phyloP scores from a whole-genome alignment of 2,329 filamentous ascomycete species.

The Pyricularia sp. region DNA sequence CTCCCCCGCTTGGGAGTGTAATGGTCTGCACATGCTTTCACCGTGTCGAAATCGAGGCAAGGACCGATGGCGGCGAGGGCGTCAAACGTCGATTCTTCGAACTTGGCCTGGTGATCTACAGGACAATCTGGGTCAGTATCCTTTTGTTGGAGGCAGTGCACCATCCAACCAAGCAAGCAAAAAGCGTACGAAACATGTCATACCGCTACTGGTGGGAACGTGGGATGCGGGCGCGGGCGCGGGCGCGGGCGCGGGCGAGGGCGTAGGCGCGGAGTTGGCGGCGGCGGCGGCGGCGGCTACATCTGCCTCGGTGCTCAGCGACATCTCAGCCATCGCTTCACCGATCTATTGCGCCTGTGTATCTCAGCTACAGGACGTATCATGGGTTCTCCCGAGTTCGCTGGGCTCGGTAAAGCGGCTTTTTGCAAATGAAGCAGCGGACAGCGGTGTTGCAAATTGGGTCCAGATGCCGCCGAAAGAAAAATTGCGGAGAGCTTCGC shows the following conservation, averaged over 20 bases:
- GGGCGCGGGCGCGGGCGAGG: background rate
- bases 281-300: background rate
- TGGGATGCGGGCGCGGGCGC: background rate
- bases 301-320: slow-evolving; percentile 3
- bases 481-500: slow-evolving; percentile 13
- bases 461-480: slow-evolving; percentile 11
- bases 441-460: background rate
- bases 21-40: background rate
- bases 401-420: background rate
- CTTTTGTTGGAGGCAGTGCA: background rate
- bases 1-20: slow-evolving; percentile 15
- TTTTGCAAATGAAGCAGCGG: background rate
- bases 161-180: background rate
- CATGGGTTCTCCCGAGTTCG: background rate
- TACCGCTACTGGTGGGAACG: background rate
- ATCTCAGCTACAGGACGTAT: background rate
- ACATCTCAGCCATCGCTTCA: slow-evolving; percentile 7
- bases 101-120: background rate
- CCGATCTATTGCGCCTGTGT: background rate
- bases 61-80: background rate
- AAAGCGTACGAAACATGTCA: background rate
- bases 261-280: background rate
- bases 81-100: background rate
- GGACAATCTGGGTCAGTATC: background rate
- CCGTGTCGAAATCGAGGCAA: background rate